Conservation (phyloP, 2,329 filamentous ascomycete genomes). For the Hyphodiscus sp. region DNA sequence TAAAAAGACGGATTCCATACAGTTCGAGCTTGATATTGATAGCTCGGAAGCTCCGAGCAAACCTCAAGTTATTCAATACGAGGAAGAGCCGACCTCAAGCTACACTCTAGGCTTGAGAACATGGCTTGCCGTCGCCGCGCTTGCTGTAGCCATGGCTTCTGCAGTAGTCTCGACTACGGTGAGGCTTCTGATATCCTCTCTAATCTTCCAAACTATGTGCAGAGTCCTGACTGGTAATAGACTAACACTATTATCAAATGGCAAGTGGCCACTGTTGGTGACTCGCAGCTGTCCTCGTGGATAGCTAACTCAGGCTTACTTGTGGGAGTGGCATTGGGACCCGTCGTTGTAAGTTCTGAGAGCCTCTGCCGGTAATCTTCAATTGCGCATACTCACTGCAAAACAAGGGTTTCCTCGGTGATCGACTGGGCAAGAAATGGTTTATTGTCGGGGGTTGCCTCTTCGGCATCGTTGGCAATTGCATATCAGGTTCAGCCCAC, state of each 20-base stretch:
- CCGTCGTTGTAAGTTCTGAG: too few relatives aligned
- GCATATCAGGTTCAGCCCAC: conserved; percentile 12
- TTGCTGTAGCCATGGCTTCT: conserved; percentile 14
- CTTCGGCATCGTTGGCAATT: conserved; percentile 11
- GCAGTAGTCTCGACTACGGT: conserved; percentile 15
- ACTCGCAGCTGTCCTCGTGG: conserved; percentile 13
- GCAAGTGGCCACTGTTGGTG: conserved; percentile 11
- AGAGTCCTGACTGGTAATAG: conserved; percentile 3
- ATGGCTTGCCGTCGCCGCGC: conserved; percentile 9
- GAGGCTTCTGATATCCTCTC: background rate
- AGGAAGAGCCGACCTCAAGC: conserved; percentile 11
- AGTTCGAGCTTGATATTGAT: too few relatives aligned
- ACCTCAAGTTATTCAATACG: too few relatives aligned
- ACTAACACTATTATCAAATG: conserved; percentile 17
- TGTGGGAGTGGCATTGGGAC: conserved; percentile 12
- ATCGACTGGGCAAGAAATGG: conserved; percentile 18
- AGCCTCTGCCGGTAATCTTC: too few relatives aligned
- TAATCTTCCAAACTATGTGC: background rate
- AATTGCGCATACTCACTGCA: too few relatives aligned
- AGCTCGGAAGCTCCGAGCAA: too few relatives aligned
- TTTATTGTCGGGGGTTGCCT: conserved; percentile 14
- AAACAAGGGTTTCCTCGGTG: conserved; percentile 12
- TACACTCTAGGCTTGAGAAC: conserved; percentile 15
- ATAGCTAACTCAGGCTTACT: conserved; percentile 17
- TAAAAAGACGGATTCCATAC: too few relatives aligned